Evolutionary conservation across 2,329 filamentous ascomycete genomes (phyloP).

Genomic region (Pseudogymnoascus sp.): DNA sequence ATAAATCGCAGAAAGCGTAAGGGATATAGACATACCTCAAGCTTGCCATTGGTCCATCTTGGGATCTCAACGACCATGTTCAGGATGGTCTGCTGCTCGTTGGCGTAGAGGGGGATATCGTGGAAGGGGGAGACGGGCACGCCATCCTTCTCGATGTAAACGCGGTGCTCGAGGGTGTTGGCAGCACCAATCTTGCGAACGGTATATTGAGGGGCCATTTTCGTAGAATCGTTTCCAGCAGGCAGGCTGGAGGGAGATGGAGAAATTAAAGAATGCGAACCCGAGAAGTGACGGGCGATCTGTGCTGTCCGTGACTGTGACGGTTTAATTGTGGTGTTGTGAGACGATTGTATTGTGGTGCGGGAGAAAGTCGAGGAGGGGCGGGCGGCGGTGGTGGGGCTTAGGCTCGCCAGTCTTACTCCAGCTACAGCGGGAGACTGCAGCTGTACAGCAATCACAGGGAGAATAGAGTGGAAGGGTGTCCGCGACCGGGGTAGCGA

Average conservation of each 20-base stretch:
- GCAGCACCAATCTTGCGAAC: conserved; percentile 81
- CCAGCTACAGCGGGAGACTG: conserved; percentile 4
- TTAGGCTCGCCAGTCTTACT: conserved; percentile 13
- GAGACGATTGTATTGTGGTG: conserved; percentile 11
- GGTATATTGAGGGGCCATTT: conserved; percentile 59
- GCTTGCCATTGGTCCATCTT: conserved; percentile 99
- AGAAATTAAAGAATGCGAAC: conserved; percentile 23
- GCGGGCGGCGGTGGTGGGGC: conserved; percentile 13
- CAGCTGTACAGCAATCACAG: conserved; percentile 6
- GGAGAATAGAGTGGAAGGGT: neutral
- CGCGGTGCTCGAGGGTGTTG: conserved; percentile 92
- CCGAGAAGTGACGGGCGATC: conserved; percentile 39
- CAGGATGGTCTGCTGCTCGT: conserved; percentile 86
- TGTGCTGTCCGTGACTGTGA: conserved; percentile 29
- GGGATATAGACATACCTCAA: conserved; percentile 63
- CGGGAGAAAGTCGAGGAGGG: conserved; percentile 16
- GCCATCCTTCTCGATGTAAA: conserved; percentile 98
- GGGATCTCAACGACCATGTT: conserved; percentile 99
- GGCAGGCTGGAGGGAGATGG: conserved; percentile 11
- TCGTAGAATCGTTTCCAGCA: conserved; percentile 28
- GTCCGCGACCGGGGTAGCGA: neutral
- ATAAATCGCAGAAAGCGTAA: conserved; percentile 8
- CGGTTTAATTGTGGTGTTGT: conserved; percentile 12
- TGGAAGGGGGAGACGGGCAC: conserved; percentile 91
- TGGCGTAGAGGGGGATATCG: conserved; percentile 96